phyloP scores from a whole-genome alignment of 768 basidiomycete species.

The Agrocybe pediades region DNA sequence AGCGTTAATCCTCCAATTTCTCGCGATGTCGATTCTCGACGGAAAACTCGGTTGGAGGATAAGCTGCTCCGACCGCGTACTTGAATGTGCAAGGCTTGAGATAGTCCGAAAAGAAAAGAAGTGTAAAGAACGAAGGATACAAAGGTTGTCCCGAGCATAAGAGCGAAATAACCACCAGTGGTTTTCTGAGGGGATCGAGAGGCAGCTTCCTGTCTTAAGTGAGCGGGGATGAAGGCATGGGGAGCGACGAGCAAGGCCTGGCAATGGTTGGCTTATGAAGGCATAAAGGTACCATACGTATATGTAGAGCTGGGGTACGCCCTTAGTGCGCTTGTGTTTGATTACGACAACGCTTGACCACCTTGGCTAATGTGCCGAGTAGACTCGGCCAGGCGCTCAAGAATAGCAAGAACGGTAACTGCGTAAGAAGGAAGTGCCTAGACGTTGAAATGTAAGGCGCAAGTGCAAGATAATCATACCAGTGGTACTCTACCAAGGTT shows the following conservation, averaged over 20 bases:
- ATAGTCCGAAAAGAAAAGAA: neutral
- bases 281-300: slow-evolving; percentile 8
- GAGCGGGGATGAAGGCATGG: slow-evolving; percentile 2
- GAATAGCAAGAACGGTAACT: neutral
- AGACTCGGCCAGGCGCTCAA: slow-evolving; percentile 4
- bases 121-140: neutral
- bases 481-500: too few relatives aligned
- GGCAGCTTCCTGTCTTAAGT: neutral
- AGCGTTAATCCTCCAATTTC: slow-evolving; percentile 3
- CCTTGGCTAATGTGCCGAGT: slow-evolving; percentile 16
- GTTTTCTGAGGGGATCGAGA: neutral
- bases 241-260: neutral
- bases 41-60: neutral
- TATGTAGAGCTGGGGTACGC: neutral
- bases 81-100: slow-evolving; percentile 6
- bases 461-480: too few relatives aligned
- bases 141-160: neutral
- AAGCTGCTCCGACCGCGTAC: slow-evolving; percentile 1
- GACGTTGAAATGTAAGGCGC: too few relatives aligned
- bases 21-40: neutral
- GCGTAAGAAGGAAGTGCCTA: too few relatives aligned
- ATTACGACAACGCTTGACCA: slow-evolving; percentile 8
- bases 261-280: neutral
- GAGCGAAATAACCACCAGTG: neutral
- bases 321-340: slow-evolving; percentile 12